These are phyloP conservation scores for Lichtheimia ornata DNA, from an alignment of 371 early-diverging fungal genomes.

Conservation along the genomic window DNA sequence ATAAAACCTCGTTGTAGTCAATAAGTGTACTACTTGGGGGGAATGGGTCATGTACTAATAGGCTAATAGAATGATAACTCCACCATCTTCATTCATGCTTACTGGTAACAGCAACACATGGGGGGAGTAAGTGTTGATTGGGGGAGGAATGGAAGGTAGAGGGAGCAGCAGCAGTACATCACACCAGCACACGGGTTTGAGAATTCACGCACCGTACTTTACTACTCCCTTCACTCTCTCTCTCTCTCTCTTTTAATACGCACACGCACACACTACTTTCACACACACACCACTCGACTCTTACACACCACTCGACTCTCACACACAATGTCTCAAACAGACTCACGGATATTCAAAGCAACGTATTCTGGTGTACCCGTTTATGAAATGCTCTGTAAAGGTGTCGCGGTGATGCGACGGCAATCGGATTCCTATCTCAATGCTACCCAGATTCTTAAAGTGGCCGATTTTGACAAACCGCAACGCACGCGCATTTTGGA, in stretches of 20 bases:
- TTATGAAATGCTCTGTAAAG: constrained; percentile 83
- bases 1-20: no score
- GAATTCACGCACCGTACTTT: no score
- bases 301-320: neutral
- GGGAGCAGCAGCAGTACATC: neutral
- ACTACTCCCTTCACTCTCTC: no score
- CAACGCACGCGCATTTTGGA: constrained; percentile 89
- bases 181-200: neutral
- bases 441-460: constrained; percentile 94
- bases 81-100: no score
- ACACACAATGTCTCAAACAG: constrained; percentile 9
- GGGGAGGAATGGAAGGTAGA: neutral
- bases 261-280: no score
- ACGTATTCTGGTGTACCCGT: constrained; percentile 92
- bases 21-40: no score
- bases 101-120: neutral
- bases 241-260: no score
- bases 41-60: no score
- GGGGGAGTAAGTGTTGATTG: constrained; percentile 3
- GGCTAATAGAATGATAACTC: no score
- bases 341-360: constrained; percentile 53
- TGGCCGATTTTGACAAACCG: constrained; percentile 89
- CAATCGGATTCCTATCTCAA: constrained; percentile 84
- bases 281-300: no score
- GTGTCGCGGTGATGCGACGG: constrained; percentile 89